phyloP scores from a whole-genome alignment of 306 rosid genomes.

The Pyrus pyrifolia region DNA sequence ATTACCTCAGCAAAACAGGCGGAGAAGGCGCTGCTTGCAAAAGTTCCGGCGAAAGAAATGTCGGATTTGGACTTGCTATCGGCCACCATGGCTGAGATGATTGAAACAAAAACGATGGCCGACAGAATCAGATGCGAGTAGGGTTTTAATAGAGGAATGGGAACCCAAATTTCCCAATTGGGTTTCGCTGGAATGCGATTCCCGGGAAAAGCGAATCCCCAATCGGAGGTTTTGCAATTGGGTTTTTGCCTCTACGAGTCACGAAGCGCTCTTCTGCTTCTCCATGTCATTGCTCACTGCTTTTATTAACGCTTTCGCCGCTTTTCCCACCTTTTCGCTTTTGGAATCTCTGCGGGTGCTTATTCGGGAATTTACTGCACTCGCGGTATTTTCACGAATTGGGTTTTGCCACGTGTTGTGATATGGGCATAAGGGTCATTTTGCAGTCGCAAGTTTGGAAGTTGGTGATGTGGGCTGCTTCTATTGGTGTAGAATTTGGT shows the following conservation, averaged over 20 bases:
- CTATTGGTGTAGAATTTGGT: neutral
- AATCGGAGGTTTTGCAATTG: neutral
- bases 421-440: neutral
- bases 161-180: constrained; percentile 3
- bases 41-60: constrained; percentile 62
- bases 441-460: no score
- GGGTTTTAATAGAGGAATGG: neutral
- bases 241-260: neutral
- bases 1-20: constrained; percentile 74
- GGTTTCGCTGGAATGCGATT: neutral
- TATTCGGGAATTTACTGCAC: neutral
- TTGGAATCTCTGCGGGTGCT: neutral
- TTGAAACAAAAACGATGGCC: neutral
- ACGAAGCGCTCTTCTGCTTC: neutral
- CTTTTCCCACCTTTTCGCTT: neutral
- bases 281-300: neutral
- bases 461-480: neutral
- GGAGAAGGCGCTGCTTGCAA: constrained; percentile 67
- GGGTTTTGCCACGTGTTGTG: neutral
- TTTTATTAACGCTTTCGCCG: neutral
- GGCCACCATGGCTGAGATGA: constrained; percentile 45
- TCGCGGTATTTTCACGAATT: neutral
- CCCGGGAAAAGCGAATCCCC: neutral
- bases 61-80: constrained; percentile 51
- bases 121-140: neutral